A percentile compares a stretch with the other conserved stretches of the same genome.
These are phyloP conservation scores for Medicago truncatula DNA, from an alignment of 306 rosid species.

Conservation along the genomic window MtrunA17r5.0-ANR NC_053049.1:7730001-7730500, in stretches of 20 bases:
- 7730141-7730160: slow-evolving; percentile 34
- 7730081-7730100: slow-evolving; percentile 33
- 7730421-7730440: too few species aligned
- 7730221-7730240: slow-evolving; percentile 44
- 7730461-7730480: too few species aligned
- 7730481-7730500: too few species aligned
- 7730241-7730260: slow-evolving; percentile 41
- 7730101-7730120: slow-evolving; percentile 43
- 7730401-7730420: too few species aligned
- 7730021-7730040: not conserved
- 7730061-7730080: slow-evolving; percentile 37
- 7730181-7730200: slow-evolving; percentile 42
- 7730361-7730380: too few species aligned
- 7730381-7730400: too few species aligned
- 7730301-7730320: slow-evolving; percentile 45
- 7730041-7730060: slow-evolving; percentile 30
- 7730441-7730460: too few species aligned
- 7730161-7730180: slow-evolving; percentile 41
- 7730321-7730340: not conserved
- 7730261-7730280: slow-evolving; percentile 48
- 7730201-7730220: slow-evolving; percentile 47
- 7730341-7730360: too few species aligned
- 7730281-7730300: slow-evolving; percentile 48
- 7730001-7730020: not conserved
- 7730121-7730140: slow-evolving; percentile 44